These are phyloP conservation scores for Mediolabrus comicus DNA, from an alignment of 108 stramenopile genomes.

Conservation along the genomic window DNA sequence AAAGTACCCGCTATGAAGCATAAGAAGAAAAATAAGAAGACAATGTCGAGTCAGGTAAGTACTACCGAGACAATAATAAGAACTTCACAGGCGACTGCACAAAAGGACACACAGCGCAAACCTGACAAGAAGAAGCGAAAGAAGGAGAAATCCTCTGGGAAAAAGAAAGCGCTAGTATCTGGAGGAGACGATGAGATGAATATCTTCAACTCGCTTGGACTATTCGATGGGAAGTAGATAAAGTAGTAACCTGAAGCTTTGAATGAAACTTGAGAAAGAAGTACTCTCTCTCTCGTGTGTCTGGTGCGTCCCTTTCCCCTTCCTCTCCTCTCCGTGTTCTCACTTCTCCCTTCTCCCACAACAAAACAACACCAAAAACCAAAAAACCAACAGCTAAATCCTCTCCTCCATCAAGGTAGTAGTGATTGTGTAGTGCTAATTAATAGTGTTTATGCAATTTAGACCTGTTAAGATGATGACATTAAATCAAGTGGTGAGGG, in stretches of 20 bases:
- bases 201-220: conserved; percentile 38
- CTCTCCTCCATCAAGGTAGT: too few species aligned
- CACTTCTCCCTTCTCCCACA: too few species aligned
- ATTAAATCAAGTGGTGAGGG: background rate
- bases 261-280: background rate
- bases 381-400: too few species aligned
- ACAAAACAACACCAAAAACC: too few species aligned
- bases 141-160: background rate
- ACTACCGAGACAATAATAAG: background rate
- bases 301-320: too few species aligned
- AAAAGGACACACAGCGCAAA: background rate
- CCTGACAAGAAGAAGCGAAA: conserved; percentile 2
- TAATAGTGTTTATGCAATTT: background rate
- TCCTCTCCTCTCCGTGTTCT: too few species aligned
- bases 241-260: background rate
- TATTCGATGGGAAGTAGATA: conserved; percentile 1
- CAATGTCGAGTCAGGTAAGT: background rate
- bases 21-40: background rate
- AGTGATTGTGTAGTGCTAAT: too few species aligned
- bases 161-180: conserved; percentile 21
- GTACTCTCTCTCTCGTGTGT: too few species aligned
- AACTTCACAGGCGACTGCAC: background rate
- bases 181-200: conserved; percentile 41
- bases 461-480: background rate
- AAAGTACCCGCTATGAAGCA: background rate